These are phyloP conservation scores for Pestalotiopsis sp. DNA, from an alignment of 2,329 filamentous ascomycete genomes.

Conservation along the genomic window DNA sequence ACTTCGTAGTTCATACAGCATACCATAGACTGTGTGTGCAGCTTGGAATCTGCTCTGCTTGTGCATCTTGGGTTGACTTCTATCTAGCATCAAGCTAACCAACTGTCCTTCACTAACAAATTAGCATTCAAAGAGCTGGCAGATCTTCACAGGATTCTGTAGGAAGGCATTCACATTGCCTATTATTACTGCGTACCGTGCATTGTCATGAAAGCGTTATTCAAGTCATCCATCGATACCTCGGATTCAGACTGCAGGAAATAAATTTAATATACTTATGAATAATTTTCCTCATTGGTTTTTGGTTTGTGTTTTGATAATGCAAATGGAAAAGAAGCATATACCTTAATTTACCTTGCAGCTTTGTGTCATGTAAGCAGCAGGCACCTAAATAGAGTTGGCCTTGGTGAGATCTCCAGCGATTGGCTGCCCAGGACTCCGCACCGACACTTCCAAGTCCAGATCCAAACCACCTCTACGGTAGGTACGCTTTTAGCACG, in stretches of 20 bases:
- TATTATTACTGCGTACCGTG: no score
- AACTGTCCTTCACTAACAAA: no score
- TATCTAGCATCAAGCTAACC: no score
- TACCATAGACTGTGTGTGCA: no score
- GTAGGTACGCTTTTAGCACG: neutral
- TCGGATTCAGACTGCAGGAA: neutral
- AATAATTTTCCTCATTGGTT: neutral
- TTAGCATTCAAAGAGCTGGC: no score
- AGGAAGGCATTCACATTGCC: no score
- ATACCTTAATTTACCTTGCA: neutral
- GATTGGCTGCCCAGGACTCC: neutral
- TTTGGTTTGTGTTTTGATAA: neutral
- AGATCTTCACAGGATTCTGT: no score
- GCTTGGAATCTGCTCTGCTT: no score
- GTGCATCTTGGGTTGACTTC: no score
- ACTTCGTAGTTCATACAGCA: no score
- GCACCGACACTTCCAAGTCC: neutral
- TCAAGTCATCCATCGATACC: no score
- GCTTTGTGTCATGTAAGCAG: neutral
- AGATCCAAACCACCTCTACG: neutral
- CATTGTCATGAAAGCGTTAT: no score
- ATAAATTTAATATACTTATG: neutral
- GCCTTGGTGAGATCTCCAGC: neutral
- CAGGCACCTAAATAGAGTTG: neutral
- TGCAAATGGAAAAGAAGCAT: neutral